Percentiles rank a stretch among this genome's conserved stretches.
These are phyloP conservation scores for Fusarium sublunatum DNA, from an alignment of 2,329 filamentous ascomycete genomes.

Conservation along the genomic window DNA sequence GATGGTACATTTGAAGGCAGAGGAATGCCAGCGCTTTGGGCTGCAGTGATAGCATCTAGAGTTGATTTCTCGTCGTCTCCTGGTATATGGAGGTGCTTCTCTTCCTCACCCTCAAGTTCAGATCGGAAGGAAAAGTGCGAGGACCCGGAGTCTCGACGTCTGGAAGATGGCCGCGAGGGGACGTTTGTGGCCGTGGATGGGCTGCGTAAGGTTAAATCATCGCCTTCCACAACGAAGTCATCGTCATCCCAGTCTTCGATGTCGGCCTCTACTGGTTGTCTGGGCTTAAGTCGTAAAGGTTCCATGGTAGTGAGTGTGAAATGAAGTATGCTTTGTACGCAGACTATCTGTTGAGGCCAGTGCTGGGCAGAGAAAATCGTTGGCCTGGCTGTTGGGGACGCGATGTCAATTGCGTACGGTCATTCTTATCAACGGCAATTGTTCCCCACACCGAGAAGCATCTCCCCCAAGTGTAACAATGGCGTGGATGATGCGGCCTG, in stretches of 20 bases:
- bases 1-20: conserved; percentile 87
- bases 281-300: conserved; percentile 63
- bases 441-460: conserved; percentile 43
- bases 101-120: conserved; percentile 86
- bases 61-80: conserved; percentile 88
- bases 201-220: conserved; percentile 71
- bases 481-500: conserved; percentile 17
- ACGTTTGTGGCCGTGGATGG: conserved; percentile 58
- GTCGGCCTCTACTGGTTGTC: conserved; percentile 66
- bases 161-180: conserved; percentile 53
- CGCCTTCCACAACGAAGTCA: conserved; percentile 76
- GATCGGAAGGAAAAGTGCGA: conserved; percentile 85
- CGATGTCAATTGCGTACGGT: conserved; percentile 46
- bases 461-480: conserved; percentile 35
- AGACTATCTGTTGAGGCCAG: conserved; percentile 28
- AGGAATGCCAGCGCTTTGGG: conserved; percentile 89
- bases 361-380: conserved; percentile 18
- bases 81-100: conserved; percentile 86
- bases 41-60: conserved; percentile 85
- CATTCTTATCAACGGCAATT: conserved; percentile 46
- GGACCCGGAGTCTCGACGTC: conserved; percentile 80
- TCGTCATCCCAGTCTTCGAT: conserved; percentile 86
- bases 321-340: conserved; percentile 19
- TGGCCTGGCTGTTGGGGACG: conserved; percentile 34
- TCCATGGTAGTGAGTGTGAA: conserved; percentile 59